Base-by-base conservation (phyloP, 2,329 filamentous ascomycete genomes). In the Bipolaris oryzae region DNA sequence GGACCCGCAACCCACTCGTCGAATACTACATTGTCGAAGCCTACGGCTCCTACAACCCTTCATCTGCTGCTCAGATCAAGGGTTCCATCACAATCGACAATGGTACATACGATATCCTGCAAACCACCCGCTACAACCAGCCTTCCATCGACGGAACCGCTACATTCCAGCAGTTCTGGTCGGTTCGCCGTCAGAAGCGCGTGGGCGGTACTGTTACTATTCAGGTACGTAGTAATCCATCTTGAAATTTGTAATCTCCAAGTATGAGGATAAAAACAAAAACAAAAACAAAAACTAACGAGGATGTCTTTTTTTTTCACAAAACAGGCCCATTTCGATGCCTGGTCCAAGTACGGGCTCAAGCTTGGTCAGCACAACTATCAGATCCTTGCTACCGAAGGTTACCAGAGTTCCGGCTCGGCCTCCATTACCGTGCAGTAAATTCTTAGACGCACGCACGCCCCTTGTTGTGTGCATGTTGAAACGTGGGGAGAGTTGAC, bases 1-100 rank as follows among this genome's bases (percentile, higher is more conserved):
- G 84, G 83, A 83, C 81, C 1, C 75, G 69, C 16, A 79, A 78
- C 68, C 82, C 82, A 0, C 73, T 84, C n/a, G 76, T 85, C 67
- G 84, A 86, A 63, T 85, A 85, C 75, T 86, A 86, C 74, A 81
- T 86, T 55, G 77, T 85, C 61, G 84, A 86, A 57, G 72, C 77
- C 11, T 82, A 80, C 67, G 82, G 80, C 57, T 78, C 77, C 39
- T 80, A 84, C 66, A 77, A 81, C 42, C 81, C 81, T 1, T 76
- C 77, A 54, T 78, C 79, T 63, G 81, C 76, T 16, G 78, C 77
- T 60, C 79, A 76, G 1, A 74, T 76, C 58, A 81, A 81, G 67
- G 84, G 83, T 23, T 79, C 79, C 54, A 78, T 86, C 59, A 79
- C 76, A 16, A 74, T 72, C 18, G 84, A 85, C 37, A 84, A 83